These are phyloP conservation scores for Postia placenta DNA, from an alignment of 768 basidiomycete species.

Conservation along the genomic window DNA sequence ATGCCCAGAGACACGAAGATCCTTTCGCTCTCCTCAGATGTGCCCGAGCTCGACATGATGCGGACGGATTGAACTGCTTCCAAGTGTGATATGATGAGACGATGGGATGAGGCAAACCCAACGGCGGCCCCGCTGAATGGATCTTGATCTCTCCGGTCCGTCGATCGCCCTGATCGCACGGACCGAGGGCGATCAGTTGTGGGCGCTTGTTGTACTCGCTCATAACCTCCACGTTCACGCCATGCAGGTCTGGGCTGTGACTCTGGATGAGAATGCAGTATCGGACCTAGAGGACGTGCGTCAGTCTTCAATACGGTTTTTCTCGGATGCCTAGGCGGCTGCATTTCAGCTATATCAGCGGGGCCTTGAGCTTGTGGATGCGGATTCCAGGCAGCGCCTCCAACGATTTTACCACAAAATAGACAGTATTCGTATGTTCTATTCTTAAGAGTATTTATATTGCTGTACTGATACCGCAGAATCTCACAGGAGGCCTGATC, in stretches of 20 bases:
- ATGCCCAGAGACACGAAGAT: conserved; percentile 71
- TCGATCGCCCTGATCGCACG: no score
- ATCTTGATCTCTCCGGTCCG: no score
- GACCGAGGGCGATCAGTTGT: no score
- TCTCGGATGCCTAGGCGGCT: not conserved
- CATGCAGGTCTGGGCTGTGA: conserved; percentile 40
- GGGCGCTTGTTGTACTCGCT: no score
- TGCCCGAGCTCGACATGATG: conserved; percentile 7
- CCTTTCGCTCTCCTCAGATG: conserved; percentile 7
- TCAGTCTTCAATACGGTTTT: conserved; percentile 2
- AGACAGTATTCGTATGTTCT: conserved; percentile 65
- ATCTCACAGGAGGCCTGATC: conserved; percentile 60
- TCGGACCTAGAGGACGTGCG: conserved; percentile 28
- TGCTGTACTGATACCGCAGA: not conserved
- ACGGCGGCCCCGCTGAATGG: not conserved
- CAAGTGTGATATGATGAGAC: not conserved
- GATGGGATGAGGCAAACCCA: not conserved
- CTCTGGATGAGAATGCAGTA: conserved; percentile 29
- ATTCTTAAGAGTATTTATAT: no score
- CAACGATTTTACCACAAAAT: conserved; percentile 62
- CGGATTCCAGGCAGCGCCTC: conserved; percentile 49
- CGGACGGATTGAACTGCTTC: not conserved
- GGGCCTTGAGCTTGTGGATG: conserved; percentile 54
- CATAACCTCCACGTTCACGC: not conserved
- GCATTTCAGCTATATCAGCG: conserved; percentile 46